Base-by-base conservation (phyloP, 495 filamentous ascomycete species). In the Neurospora tetrasperma region DNA sequence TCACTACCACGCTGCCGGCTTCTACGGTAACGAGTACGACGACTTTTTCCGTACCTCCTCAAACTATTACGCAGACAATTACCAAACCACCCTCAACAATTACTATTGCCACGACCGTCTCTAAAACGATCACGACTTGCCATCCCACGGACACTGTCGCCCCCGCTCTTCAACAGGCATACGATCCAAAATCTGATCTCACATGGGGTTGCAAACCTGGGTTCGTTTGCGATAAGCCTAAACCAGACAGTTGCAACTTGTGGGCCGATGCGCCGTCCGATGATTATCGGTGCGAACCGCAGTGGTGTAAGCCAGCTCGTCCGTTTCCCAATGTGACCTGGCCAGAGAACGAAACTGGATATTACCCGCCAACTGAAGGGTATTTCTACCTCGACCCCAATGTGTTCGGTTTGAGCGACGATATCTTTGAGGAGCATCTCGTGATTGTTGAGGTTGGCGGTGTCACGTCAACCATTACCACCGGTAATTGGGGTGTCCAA, bases 321-420 rank as follows among this genome's bases (percentile, higher is more conserved):
- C 69, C 79, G 1, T 83, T 81, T 72, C 75, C 76, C 10, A 73
- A 74, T 9, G 79, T 85, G 2, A 71, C 76, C 20, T 88, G 87
- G 84, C 78, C 81, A 3, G 74, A 75, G 4, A 81, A 85, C 59
- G 44, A 81, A 62, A 84, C 87, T 5, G 74, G 79, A 62, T 84
- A 81, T 80, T 89, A 85, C 80, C 86, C 87, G 18, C 80, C 87
- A 20, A 84, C 83, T 12, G 75, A 83, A 4, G 85, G 84, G 5
- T 92, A 91, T 76, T 92, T 88, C 81, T 87, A 92, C 59, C 84
- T 92, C n/a, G 80, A 88, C 23, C 91, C 91, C 7, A 74, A 78
- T 2, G 83, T 82, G 18, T 93, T 93, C 75, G 90, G 89, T 9
- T 76, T 93, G 38, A 86, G 84, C 69, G 86, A 89, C 73, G 84